A percentile compares a stretch with the other conserved stretches of the same genome.
Evolutionary conservation across 2,329 filamentous ascomycete species (phyloP).

Genomic region (Alternaria solani): DNA sequence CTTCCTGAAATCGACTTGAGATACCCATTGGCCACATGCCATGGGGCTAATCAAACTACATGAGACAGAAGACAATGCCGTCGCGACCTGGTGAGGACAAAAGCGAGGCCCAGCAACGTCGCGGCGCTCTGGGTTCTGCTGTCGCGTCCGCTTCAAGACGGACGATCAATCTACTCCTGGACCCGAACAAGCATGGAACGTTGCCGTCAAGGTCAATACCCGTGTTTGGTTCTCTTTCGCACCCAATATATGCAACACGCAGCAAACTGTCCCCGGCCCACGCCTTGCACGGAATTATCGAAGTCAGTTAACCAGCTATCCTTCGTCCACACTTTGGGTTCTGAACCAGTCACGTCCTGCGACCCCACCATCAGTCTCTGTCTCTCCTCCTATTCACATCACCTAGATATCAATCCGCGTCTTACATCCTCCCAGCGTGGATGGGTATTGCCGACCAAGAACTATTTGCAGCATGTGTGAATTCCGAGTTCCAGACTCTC

Average conservation of each 20-base stretch:
- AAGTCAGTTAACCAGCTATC: background rate
- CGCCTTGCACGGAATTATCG: background rate
- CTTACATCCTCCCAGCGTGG: constrained; percentile 10
- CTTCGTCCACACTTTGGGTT: constrained; percentile 30
- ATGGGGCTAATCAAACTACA: background rate
- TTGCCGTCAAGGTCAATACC: background rate
- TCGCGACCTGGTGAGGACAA: background rate
- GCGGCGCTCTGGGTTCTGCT: background rate
- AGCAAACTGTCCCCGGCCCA: background rate
- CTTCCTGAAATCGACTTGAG: background rate
- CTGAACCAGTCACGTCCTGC: constrained; percentile 18
- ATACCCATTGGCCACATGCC: background rate
- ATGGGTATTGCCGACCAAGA: constrained; percentile 22
- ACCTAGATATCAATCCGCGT: constrained; percentile 7
- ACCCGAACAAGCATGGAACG: background rate
- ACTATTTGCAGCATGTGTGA: constrained; percentile 36
- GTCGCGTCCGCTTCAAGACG: background rate
- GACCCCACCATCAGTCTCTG: constrained; percentile 15
- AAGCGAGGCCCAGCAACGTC: background rate
- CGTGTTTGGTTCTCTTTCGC: background rate
- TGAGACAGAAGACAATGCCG: constrained; percentile 2
- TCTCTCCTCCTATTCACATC: background rate
- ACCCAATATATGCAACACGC: background rate
- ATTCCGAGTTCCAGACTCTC: constrained; percentile 25
- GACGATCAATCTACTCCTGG: background rate